Base-by-base conservation (phyloP, 306 rosid species). In the Rubus idaeus region DNA sequence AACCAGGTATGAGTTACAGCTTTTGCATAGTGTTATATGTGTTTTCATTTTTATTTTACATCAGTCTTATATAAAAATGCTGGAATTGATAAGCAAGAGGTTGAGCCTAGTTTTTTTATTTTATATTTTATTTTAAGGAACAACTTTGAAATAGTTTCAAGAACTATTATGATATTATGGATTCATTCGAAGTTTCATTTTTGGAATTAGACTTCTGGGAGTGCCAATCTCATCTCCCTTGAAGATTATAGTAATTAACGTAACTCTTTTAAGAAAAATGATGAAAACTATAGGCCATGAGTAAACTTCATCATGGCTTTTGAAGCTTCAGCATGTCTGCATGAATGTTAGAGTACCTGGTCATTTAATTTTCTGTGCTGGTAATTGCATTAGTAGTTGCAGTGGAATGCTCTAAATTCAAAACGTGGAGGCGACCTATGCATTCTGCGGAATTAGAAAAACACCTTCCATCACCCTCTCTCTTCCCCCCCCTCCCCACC, bases 1-100 rank as follows among this genome's bases (percentile, higher is more conserved):
- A 77, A 81, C 81, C 99, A 95, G 97, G 99, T 95, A 84, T 45
- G 14, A 8, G 30, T 73, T 78, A 35, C 57, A 80, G 81, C 80
- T 66, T 68, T 75, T 75, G 56, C 62, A 67, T 74, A 50, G 66
- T 68, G 8, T 50, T 65, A 40, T 20, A 20, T 60, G 47, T 52
- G 3, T 52, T 52, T n/a, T 55, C n/a, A 10, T 55, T 18, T 30
- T 55, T 55, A 9, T 9, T 4, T 3, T 55, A 3, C 26, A 7
- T 55, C 37, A 57, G 14, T 55, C 60, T 55, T 55, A 55, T n/a
- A 55, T 55, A 8, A 55, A 53, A 42, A 42, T 42, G 46, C 46
- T 42, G 46, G 5, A 3, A 42, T 30, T 30, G 2, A 30, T 30
- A 30, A 30, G 1, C 35, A 30, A 30, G 35, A 30, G 35, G 35